Evolutionary conservation across 306 rosid species (phyloP).

Genomic region (Dicorynia guianensis): DNA sequence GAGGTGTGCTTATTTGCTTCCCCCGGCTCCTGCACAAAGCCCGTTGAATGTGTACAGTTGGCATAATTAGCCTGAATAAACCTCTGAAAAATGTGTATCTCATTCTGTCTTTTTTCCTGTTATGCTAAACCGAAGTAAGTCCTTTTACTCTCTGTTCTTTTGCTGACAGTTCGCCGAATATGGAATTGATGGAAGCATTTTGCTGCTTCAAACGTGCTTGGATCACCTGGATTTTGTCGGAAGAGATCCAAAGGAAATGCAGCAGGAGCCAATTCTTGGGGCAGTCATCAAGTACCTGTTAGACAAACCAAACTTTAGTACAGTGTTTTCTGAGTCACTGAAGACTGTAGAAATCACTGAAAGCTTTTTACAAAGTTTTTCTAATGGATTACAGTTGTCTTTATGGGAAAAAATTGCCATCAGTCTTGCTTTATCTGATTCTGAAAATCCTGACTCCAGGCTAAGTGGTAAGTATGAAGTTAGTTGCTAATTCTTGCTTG

Average conservation of each 20-base stretch:
- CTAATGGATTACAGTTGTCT: slow-evolving; percentile 68
- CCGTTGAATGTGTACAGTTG: not conserved
- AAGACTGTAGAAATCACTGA: slow-evolving; percentile 70
- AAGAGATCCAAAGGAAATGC: slow-evolving; percentile 60
- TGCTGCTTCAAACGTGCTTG: slow-evolving; percentile 84
- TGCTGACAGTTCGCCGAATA: slow-evolving; percentile 70
- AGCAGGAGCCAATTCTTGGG: slow-evolving; percentile 58
- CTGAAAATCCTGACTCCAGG: slow-evolving; percentile 80
- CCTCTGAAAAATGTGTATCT: not conserved
- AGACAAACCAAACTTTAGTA: slow-evolving; percentile 79
- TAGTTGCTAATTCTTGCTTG: slow-evolving; percentile 35
- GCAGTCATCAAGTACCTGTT: slow-evolving; percentile 72
- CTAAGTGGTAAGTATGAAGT: slow-evolving; percentile 63
- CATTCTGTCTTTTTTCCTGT: not conserved
- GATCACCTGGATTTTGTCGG: slow-evolving; percentile 62
- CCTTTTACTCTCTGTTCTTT: slow-evolving; percentile 29
- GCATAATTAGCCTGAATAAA: not conserved
- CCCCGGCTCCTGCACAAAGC: not conserved
- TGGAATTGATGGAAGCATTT: slow-evolving; percentile 84
- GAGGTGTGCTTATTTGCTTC: not conserved
- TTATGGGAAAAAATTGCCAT: slow-evolving; percentile 72
- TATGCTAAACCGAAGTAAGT: slow-evolving; percentile 25
- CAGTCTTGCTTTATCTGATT: slow-evolving; percentile 91
- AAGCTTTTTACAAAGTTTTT: slow-evolving; percentile 64
- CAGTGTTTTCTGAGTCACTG: slow-evolving; percentile 82